Evolutionary conservation across 2,329 filamentous ascomycete species (phyloP), one percentile per base, ranked within the genome.

Genomic region (Penicillium sp.): DNA sequence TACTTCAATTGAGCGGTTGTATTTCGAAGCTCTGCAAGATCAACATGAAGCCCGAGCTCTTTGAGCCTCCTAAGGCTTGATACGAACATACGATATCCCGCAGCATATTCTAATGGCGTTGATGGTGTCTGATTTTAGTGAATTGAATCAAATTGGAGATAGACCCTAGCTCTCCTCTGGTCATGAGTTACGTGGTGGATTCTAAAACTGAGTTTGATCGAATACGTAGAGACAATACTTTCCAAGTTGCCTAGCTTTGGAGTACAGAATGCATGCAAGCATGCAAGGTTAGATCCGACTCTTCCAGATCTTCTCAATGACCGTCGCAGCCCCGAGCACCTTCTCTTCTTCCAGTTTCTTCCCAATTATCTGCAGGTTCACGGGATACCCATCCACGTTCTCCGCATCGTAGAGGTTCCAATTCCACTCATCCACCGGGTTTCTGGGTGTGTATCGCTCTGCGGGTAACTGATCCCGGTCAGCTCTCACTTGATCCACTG

Each of bases 11-110:
- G 39, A 95, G 91, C 67, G 94, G 93, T 9, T 97, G 93, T 69
- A 82, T 99, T 18, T 91, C 90, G 13, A 87, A 93, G 64, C 79
- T 99, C 50, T 94, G 91, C 77, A 96, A 89, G 79, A 87, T 97
- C 71, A 97, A 97, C 73, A 97, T 99, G 93, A 90, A 96, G 67
- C 89, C 91, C 3, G 87, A 89, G 69, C 82, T 88, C 55, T 97
- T 97, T 68, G 79, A 76, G 32, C 70, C 79, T 4, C 72, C 74
- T 7, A 68, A 65, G 52, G 62, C 61, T 37, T 71, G 51, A 68
- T 24, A 37, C 15, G 21, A 34, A 41, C 17, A 34, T 37, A 37
- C 44, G 17, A 49, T 53, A 43, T 57, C 43, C 30, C 29, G 18
- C 52, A 52, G 60, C 60, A 67, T 67, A 60, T 57, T 52, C 34